Evolutionary conservation across 805 yeast genomes (phyloP), one percentile per base, ranked within the genome.

Genomic region (Priceomyces castillae): DNA sequence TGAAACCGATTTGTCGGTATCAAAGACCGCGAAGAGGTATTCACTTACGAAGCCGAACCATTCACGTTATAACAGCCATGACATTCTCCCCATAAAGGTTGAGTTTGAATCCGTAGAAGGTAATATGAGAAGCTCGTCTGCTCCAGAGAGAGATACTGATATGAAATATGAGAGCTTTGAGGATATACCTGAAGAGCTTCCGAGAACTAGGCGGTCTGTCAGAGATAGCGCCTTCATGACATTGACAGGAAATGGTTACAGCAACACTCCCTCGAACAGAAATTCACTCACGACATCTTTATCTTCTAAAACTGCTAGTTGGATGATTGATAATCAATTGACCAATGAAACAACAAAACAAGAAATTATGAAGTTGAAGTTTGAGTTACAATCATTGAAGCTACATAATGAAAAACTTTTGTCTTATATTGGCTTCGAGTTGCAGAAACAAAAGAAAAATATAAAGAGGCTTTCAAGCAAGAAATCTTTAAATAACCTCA

Each of bases 361-460:
- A 52, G 81, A 78, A 47, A 65, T 77, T 49, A 73, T 71, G 56
- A 76, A 71, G 51, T 63, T 77, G 50, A 70, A 71, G 47, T 78
- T 78, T 55, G 81, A 78, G 56, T 60, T 78, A 39, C 77, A 74
- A 54, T 76, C 81, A 7, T 59, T 78, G 46, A 71, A 73, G 48
- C 57, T 78, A 42, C 82, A 78, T 53, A 78, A 77, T 54, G 84
- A 78, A 43, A 78, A 78, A 52, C 62, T 78, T 30, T 64, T 76
- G 43, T 76, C 81, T 30, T 78, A 77, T 52, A 78, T 78, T 56
- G 82, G 82, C 7, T 78, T 77, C 48, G 73, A 77, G 46, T 61
- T 77, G 38, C 82, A 78, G 51, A 73, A 76, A 46, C 72, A 70
- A 44, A 70, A 64, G 59, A 66, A 62, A 49, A 67, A 59, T 58